Evolutionary conservation across 768 basidiomycete species (phyloP).

Genomic region (Lentinula edodes): DNA sequence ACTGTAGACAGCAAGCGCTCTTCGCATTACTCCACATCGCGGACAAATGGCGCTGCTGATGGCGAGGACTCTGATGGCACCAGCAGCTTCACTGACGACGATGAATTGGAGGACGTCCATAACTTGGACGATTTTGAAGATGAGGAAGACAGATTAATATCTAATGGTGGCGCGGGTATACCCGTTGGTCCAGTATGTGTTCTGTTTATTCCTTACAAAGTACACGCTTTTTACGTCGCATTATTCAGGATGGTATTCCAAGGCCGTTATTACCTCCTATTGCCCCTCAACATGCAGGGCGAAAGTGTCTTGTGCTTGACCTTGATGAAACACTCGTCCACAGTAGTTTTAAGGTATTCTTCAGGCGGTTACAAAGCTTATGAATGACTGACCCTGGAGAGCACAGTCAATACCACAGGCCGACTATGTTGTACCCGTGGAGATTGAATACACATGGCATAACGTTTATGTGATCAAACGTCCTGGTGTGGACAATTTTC

Average conservation of each 20-base stretch:
- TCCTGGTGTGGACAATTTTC: slow-evolving; percentile 94
- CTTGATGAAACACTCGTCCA: slow-evolving; percentile 97
- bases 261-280: slow-evolving; percentile 86
- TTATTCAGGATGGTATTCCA: slow-evolving; percentile 66
- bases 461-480: slow-evolving; percentile 99
- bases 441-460: slow-evolving; percentile 97
- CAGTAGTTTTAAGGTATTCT: slow-evolving; percentile 89
- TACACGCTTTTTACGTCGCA: slow-evolving; percentile 5
- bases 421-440: slow-evolving; percentile 98
- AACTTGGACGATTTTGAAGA: slow-evolving; percentile 66
- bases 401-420: slow-evolving; percentile 84
- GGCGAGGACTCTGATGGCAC: slow-evolving; percentile 60
- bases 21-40: slow-evolving; percentile 32
- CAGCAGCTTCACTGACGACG: slow-evolving; percentile 59
- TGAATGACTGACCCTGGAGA: not conserved
- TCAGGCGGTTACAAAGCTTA: not conserved
- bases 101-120: slow-evolving; percentile 51
- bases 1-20: slow-evolving; percentile 29
- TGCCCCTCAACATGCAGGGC: slow-evolving; percentile 70
- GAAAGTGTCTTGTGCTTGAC: slow-evolving; percentile 96
- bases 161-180: slow-evolving; percentile 91
- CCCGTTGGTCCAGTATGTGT: slow-evolving; percentile 82
- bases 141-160: slow-evolving; percentile 85
- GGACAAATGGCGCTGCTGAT: slow-evolving; percentile 32
- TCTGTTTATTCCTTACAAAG: not conserved